Conservation (phyloP, 2,329 filamentous ascomycete species). For the Magnaporthiopsis poae region DNA sequence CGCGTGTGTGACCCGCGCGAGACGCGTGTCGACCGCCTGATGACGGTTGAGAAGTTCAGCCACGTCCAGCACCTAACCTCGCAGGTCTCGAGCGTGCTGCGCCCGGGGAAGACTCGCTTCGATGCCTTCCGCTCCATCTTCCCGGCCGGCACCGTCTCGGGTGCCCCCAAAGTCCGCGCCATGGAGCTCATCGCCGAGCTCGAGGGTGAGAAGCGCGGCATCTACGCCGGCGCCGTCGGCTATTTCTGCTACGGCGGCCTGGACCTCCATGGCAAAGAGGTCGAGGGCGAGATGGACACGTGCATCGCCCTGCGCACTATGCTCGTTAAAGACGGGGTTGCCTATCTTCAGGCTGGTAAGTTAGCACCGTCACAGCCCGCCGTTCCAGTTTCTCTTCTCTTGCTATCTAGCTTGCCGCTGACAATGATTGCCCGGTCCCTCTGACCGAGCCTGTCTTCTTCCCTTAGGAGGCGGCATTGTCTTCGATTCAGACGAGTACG, state of each 20-base stretch:
- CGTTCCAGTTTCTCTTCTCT: not conserved
- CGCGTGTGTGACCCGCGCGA: constrained; percentile 84
- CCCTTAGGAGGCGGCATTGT: constrained; percentile 70
- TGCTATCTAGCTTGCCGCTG: not conserved
- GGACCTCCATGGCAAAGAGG: constrained; percentile 43
- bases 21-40: constrained; percentile 82
- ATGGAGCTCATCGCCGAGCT: constrained; percentile 97
- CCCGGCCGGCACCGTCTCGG: constrained; percentile 88
- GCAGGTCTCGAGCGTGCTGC: constrained; percentile 84
- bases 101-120: constrained; percentile 76
- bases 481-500: constrained; percentile 80
- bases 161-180: constrained; percentile 87
- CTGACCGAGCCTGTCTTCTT: not conserved
- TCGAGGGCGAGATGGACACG: constrained; percentile 85
- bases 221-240: constrained; percentile 91
- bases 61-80: constrained; percentile 96
- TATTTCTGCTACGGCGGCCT: constrained; percentile 86
- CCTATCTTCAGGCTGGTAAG: constrained; percentile 73
- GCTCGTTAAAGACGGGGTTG: constrained; percentile 82
- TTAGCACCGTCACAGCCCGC: constrained; percentile 7
- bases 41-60: constrained; percentile 89
- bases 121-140: constrained; percentile 96
- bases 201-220: constrained; percentile 83
- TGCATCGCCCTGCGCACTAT: constrained; percentile 77
- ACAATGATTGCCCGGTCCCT: not conserved